Conservation (phyloP, 176 grass and related monocot species). For the Elymus sibiricus region DNA sequence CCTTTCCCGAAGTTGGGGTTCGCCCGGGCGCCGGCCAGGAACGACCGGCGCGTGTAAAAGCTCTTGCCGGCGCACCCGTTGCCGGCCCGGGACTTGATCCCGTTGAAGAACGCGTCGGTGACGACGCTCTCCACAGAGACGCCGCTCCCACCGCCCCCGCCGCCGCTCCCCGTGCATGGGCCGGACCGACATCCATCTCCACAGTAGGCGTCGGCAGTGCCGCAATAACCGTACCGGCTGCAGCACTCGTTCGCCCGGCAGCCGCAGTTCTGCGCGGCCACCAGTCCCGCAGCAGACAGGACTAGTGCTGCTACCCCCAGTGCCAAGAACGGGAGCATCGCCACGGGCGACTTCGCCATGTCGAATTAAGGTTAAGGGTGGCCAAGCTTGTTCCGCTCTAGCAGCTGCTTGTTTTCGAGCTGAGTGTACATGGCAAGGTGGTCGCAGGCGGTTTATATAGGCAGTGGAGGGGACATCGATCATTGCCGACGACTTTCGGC, state of each 20-base stretch:
- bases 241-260: constrained; percentile 40
- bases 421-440: not conserved
- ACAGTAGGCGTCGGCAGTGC: constrained; percentile 19
- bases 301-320: not conserved
- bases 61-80: constrained; percentile 40
- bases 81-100: constrained; percentile 46
- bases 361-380: not conserved
- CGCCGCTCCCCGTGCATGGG: constrained; percentile 2
- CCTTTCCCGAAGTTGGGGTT: constrained; percentile 42
- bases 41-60: constrained; percentile 64
- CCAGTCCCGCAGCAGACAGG: not conserved
- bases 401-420: not conserved
- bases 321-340: not conserved
- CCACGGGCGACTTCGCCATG: constrained; percentile 14
- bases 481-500: not conserved
- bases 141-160: not conserved
- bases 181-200: constrained; percentile 31
- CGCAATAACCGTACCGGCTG: constrained; percentile 42
- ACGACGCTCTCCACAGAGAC: constrained; percentile 7
- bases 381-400: not conserved
- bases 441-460: not conserved
- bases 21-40: constrained; percentile 17
- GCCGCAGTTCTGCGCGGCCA: constrained; percentile 33
- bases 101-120: constrained; percentile 32
- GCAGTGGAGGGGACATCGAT: not conserved